phyloP scores from a whole-genome alignment of 768 basidiomycete genomes.

The Tricholoma hemisulphureum region DNA sequence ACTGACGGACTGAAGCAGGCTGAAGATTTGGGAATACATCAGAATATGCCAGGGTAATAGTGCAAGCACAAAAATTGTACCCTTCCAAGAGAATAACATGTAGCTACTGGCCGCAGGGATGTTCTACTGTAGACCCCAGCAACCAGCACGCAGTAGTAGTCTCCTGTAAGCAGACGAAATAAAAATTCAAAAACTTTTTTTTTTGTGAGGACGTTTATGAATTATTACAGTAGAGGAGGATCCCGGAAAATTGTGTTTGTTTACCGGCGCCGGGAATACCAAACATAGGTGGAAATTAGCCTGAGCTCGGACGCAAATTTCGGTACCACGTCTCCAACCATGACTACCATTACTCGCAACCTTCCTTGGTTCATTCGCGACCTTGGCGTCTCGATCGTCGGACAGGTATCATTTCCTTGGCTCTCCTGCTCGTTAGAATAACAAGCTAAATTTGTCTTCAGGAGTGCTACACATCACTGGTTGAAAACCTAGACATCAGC shows the following conservation, averaged over 20 bases:
- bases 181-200: too few relatives aligned
- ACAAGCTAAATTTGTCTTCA: conserved; percentile 29
- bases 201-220: too few relatives aligned
- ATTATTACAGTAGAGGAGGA: too few relatives aligned
- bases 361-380: conserved; percentile 85
- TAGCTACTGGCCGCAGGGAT: too few relatives aligned
- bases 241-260: neutral
- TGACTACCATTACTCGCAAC: conserved; percentile 78
- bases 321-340: conserved; percentile 28
- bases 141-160: too few relatives aligned
- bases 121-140: too few relatives aligned
- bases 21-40: conserved; percentile 3
- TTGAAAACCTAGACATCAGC: conserved; percentile 76
- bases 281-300: neutral
- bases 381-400: conserved; percentile 78
- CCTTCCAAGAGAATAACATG: conserved; percentile 21
- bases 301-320: neutral
- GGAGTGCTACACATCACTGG: conserved; percentile 89
- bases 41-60: neutral
- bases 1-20: conserved; percentile 43
- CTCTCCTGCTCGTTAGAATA: neutral
- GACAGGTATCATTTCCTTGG: conserved; percentile 50
- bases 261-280: neutral
- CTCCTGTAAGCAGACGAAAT: too few relatives aligned
- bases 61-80: conserved; percentile 7